Evolutionary conservation across 352 stramenopile genomes (phyloP), one percentile per base, ranked within the genome.

Genomic region (Elongisporangium anandrum): DNA sequence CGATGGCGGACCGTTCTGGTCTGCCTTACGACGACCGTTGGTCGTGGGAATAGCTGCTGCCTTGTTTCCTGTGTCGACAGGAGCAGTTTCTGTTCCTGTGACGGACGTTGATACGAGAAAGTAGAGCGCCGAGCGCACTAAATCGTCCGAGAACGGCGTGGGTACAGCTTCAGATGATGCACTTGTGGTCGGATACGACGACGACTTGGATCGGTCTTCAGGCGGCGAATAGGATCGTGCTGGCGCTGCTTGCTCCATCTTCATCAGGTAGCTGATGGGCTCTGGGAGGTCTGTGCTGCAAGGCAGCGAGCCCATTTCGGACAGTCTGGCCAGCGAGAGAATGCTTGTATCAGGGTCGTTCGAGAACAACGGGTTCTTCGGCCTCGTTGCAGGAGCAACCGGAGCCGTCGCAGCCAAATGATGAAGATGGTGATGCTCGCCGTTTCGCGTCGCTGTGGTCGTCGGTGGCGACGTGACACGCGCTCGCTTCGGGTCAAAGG

Each of bases 251-350:
- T 15, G 68, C 9, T 29, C 48, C 34, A 62, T 41, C 48, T 59
- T 77, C 52, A 39, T 75, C 23, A 89, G 54, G 56, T 89, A 89
- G 55, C 75, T 87, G 54, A 89, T 87, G 4, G 79, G 79, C 53
- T 89, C 77, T 0, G 79, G 77, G 19, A 89, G 63, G 17, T 89
- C 79, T 1, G 75, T 80, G 62, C 79, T 87, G 47, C 69, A 68
- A 0, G 77, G 79, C 17, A 89, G 38, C 26, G 83, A 50, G 0
- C 72, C 72, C 21, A 63, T 68, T 39, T 79, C 66, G 5, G 70
- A 63, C 21, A 81, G 69, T 49, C 63, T 75, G 50, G 75, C 73
- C 20, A 85, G 61, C 10, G 75, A 73, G 34, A 78, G 61, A 23
- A 58, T 49, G 12, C 65, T 68, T 4, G 66, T 61, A 34, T 83